Evolutionary conservation across 139 green algal species (phyloP), one percentile per base, ranked within the genome.

Genomic region (Tetradesmus lagerheimii): DNA sequence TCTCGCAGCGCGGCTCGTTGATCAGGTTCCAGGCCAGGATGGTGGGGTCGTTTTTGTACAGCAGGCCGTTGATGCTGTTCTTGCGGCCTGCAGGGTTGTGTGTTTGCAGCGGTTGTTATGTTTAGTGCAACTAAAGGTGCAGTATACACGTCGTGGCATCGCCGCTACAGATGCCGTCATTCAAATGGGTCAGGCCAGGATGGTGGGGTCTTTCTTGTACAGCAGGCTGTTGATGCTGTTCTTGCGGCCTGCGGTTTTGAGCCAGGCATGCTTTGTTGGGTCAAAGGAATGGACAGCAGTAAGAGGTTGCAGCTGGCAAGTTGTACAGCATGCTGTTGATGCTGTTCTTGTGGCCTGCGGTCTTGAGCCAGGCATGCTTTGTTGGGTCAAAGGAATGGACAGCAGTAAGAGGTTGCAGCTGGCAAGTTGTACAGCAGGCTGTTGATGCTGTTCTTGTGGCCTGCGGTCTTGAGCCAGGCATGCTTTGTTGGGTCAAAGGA

Each of bases 1-100:
- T 90, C 83, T 96, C 91, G 66, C 94, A 96, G 80, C 95, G 92
- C 0, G 96, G 96, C 92, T 98, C 96, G 82, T 98, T 98, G 39
- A 98, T 94, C 0, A 98, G 91, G 47, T 95, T 94, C 93, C 93
- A 95, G 29, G 45, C 89, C 45, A 98, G 87, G 88, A 98, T 98
- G 89, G 96, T 95, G 45, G 96, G 96, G 85, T 98, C 96, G 50
- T 95, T 89, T 2, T 74, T 78, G 93, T 96, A 96, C 11, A 90
- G 37, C 38, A 85, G 43, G 37, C 92, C 92, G 83, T 92, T 96
- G 89, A 93, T 85, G 71, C 45, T 86, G 88, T 95, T 94, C 47
- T 71, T 71, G 57, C 57, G 57, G 57, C 57, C 57, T 71, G 57
- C 57, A 25, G 15, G 50, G 14, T 5, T 64, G 18, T 20, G 50